Evolutionary conservation across 2,329 filamentous ascomycete genomes (phyloP).

Genomic region (Cladophialophora immunda): DNA sequence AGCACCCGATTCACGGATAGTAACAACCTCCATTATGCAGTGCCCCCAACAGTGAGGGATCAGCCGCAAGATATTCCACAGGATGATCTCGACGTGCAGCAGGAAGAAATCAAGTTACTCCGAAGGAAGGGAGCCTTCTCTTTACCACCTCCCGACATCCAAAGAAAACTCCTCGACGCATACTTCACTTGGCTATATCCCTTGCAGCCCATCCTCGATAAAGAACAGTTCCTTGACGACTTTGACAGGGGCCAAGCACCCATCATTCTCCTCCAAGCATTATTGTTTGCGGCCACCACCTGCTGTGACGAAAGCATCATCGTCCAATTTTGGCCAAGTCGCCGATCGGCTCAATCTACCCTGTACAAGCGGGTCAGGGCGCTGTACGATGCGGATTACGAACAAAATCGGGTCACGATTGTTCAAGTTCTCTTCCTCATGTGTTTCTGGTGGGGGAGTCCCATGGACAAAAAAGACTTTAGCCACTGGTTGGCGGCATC

Average conservation of each 20-base stretch:
- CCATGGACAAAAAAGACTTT: slow-evolving; percentile 35
- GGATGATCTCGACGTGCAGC: slow-evolving; percentile 73
- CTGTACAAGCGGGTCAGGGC: slow-evolving; percentile 55
- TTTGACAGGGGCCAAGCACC: slow-evolving; percentile 91
- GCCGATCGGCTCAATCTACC: slow-evolving; percentile 86
- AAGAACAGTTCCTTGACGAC: slow-evolving; percentile 88
- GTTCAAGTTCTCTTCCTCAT: slow-evolving; percentile 36
- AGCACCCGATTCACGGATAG: slow-evolving; percentile 22
- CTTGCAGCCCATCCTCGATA: slow-evolving; percentile 91
- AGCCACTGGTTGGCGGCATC: slow-evolving; percentile 55
- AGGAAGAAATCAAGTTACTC: slow-evolving; percentile 92
- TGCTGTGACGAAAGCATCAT: slow-evolving; percentile 88
- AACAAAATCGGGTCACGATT: slow-evolving; percentile 34
- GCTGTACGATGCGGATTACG: slow-evolving; percentile 40
- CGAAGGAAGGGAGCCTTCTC: slow-evolving; percentile 91
- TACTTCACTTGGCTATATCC: slow-evolving; percentile 97
- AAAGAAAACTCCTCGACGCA: slow-evolving; percentile 90
- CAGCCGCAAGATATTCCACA: slow-evolving; percentile 25
- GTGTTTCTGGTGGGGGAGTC: slow-evolving; percentile 42
- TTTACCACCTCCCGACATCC: slow-evolving; percentile 83
- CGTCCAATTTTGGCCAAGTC: slow-evolving; percentile 23
- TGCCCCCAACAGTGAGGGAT: slow-evolving; percentile 21
- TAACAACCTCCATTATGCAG: slow-evolving; percentile 26
- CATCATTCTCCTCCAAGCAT: slow-evolving; percentile 85
- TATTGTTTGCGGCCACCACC: slow-evolving; percentile 86